Evolutionary conservation across 176 grass and related monocot species (phyloP).

Genomic region (Sorghum bicolor): DNA sequence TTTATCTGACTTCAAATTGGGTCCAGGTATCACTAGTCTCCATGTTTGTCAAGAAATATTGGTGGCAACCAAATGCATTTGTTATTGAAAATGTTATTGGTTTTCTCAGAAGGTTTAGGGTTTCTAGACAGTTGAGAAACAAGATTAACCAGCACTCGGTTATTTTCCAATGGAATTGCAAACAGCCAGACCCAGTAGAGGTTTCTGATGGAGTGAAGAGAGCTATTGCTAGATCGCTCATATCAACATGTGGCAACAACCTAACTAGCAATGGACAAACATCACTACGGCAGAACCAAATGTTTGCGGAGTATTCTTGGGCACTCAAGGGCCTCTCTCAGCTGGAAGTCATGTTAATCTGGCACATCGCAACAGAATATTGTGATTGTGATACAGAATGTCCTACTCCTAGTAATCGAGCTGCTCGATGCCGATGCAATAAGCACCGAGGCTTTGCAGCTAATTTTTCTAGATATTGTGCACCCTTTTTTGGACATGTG

Average conservation of each 20-base stretch:
- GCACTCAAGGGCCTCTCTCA: too few species aligned
- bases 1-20: conserved; percentile 15
- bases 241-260: background rate
- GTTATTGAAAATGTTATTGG: background rate
- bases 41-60: background rate
- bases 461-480: too few species aligned
- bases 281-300: background rate
- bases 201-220: background rate
- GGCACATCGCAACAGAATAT: too few species aligned
- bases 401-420: too few species aligned
- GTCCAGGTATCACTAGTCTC: background rate
- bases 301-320: too few species aligned
- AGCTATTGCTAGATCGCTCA: background rate
- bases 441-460: too few species aligned
- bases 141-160: background rate
- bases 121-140: background rate
- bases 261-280: background rate
- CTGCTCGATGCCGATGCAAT: too few species aligned
- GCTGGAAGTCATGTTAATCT: too few species aligned
- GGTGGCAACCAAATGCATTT: background rate
- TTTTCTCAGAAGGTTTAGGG: background rate
- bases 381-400: too few species aligned
- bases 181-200: background rate
- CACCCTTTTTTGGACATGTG: too few species aligned
- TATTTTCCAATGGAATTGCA: background rate